Conservation (phyloP, 2,329 filamentous ascomycete species). For the Metarhizium anisopliae region DNA sequence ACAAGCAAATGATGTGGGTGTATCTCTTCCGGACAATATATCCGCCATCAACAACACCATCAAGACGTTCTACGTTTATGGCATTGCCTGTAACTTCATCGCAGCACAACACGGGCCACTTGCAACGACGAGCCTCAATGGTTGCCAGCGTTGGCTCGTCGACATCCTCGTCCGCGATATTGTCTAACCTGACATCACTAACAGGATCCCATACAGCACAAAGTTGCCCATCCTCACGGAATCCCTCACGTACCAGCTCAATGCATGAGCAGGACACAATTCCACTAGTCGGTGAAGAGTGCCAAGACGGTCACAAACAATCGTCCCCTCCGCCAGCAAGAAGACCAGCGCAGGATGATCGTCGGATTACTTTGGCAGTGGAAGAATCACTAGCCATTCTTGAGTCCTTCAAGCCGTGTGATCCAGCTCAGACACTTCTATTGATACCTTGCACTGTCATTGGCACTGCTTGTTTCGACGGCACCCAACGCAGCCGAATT, state of each 20-base stretch:
- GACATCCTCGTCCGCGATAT: neutral
- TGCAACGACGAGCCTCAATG: constrained; percentile 25
- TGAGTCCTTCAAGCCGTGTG: constrained; percentile 45
- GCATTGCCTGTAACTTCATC: constrained; percentile 15
- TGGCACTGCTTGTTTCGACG: constrained; percentile 49
- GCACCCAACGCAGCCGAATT: constrained; percentile 42
- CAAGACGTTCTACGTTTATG: constrained; percentile 22
- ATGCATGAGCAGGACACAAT: constrained; percentile 28
- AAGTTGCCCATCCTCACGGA: constrained; percentile 24
- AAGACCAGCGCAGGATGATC: constrained; percentile 39
- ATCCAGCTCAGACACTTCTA: constrained; percentile 50
- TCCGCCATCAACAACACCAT: constrained; percentile 32
- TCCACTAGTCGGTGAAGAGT: constrained; percentile 7
- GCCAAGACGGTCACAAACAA: constrained; percentile 10
- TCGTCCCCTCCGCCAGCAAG: constrained; percentile 38
- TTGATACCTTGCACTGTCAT: constrained; percentile 52
- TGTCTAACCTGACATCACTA: neutral
- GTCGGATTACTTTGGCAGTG: constrained; percentile 43
- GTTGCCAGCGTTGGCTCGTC: constrained; percentile 17
- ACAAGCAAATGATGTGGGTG: constrained; percentile 59
- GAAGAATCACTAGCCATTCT: constrained; percentile 47
- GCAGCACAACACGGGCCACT: constrained; percentile 10
- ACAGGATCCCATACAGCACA: constrained; percentile 13
- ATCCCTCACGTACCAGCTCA: constrained; percentile 29
- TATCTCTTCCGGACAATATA: constrained; percentile 55